phyloP scores from a whole-genome alignment of 306 rosid genomes.

The Cajanus cajan region DNA sequence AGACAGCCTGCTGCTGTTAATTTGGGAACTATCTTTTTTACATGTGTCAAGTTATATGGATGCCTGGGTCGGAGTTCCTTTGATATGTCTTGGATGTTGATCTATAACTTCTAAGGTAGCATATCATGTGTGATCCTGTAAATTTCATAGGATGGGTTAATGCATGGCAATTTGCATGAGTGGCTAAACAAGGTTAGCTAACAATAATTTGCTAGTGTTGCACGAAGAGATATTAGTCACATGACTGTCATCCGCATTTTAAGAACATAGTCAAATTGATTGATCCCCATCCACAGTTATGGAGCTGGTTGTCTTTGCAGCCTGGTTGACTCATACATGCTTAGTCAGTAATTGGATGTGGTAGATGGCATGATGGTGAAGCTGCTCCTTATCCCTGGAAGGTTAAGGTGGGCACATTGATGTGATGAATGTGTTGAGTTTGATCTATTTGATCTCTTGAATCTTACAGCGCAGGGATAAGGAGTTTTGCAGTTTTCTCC shows the following conservation, averaged over 20 bases:
- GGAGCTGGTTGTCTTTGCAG: slow-evolving; percentile 92
- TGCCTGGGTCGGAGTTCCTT: slow-evolving; percentile 39
- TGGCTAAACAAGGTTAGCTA: slow-evolving; percentile 36
- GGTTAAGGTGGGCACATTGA: slow-evolving; percentile 99
- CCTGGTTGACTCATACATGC: slow-evolving; percentile 95
- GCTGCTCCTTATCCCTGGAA: slow-evolving; percentile 99
- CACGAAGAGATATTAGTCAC: slow-evolving; percentile 39
- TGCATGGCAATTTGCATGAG: slow-evolving; percentile 20
- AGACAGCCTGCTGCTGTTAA: slow-evolving; percentile 29
- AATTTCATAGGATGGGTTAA: slow-evolving; percentile 29
- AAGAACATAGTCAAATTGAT: slow-evolving; percentile 45
- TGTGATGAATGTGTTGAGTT: slow-evolving; percentile 85
- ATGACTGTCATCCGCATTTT: slow-evolving; percentile 38
- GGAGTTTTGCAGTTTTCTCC: slow-evolving; percentile 75
- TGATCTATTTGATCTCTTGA: slow-evolving; percentile 64
- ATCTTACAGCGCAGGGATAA: slow-evolving; percentile 90
- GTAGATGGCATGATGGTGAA: slow-evolving; percentile 74
- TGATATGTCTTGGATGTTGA: slow-evolving; percentile 35
- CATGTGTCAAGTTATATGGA: slow-evolving; percentile 51
- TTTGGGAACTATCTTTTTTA: slow-evolving; percentile 29
- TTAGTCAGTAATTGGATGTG: slow-evolving; percentile 61
- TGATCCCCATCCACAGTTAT: slow-evolving; percentile 91
- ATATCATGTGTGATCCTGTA: slow-evolving; percentile 31
- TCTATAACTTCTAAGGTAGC: slow-evolving; percentile 26
- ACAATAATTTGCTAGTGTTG: slow-evolving; percentile 36